Base-by-base conservation (phyloP, 225 moss, liverwort and hornwort species). In the Bryum argenteum region DNA sequence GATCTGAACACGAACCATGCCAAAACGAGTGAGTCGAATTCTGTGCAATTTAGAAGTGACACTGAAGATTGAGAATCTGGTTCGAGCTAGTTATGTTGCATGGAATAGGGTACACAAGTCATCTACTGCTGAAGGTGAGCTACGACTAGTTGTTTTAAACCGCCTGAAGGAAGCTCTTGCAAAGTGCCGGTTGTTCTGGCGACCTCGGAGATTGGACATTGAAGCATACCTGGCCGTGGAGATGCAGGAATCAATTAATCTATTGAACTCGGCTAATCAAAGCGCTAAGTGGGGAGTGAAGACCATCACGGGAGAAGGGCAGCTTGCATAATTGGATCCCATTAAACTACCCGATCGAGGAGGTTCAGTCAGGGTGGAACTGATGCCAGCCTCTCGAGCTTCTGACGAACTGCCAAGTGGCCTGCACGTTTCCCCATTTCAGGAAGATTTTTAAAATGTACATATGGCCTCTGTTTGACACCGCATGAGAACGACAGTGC, bases 321-420 rank as follows among this genome's bases (percentile, higher is more conserved):
- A 59, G 58, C 43, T 17, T 63, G 39, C 20, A 38, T 39, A 72
- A 64, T 54, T 64, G 70, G 62, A 71, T 26, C 39, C 53, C 7
- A 44, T 64, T 63, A 71, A 23, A 21, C 63, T 26, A 33, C 33
- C 33, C 33, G 33, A 33, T 33, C 33, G 26, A 26, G 42, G 65
- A 61, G 74, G 65, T 69, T 26, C 3, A 48, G 48, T 48, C 58
- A 47, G 47, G 55, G 77, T 61, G 47, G 33, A 48, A 48, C 48
- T 48, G 45, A 57, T 15, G 65, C 55, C 65, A 65, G 26, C 65
- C 54, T 44, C 39, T 19, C 13, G 33, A 0, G 28, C 11, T 17
- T 53, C 60, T 65, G 41, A 28, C 15, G 10, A 26, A 19, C 20
- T 73, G 83, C 75, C 83, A 83, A 83, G 79, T 83, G 83, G 70